Conservation (phyloP, 768 basidiomycete species). For the Cyathus striatus region DNA sequence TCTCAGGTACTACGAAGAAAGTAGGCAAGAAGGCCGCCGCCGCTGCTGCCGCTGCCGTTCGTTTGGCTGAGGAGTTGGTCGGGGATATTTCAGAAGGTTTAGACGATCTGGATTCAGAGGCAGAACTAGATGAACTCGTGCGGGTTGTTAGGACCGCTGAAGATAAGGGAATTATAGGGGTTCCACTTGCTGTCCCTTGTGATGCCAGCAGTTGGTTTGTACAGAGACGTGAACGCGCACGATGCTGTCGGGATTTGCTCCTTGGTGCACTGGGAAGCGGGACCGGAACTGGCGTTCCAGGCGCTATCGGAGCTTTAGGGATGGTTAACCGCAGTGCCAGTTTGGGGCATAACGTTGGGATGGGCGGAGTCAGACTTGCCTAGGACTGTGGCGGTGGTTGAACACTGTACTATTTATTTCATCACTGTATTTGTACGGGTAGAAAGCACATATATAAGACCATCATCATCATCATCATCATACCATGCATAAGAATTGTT, state of each 20-base stretch:
- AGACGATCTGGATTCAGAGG: conserved; percentile 80
- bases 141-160: conserved; percentile 53
- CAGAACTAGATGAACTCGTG: conserved; percentile 73
- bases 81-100: conserved; percentile 67
- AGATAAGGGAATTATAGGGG: conserved; percentile 52
- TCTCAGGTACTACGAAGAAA: conserved; percentile 45
- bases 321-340: conserved; percentile 26
- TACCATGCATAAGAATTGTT: no score
- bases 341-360: conserved; percentile 7
- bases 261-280: conserved; percentile 45
- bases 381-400: neutral
- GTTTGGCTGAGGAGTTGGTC: conserved; percentile 42
- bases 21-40: conserved; percentile 57
- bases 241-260: conserved; percentile 55
- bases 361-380: conserved; percentile 1
- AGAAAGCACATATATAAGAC: no score
- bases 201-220: conserved; percentile 83
- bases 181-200: conserved; percentile 67
- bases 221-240: conserved; percentile 61
- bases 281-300: conserved; percentile 24
- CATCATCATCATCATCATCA: no score
- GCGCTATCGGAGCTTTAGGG: conserved; percentile 23
- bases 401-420: neutral
- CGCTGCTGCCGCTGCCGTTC: conserved; percentile 42
- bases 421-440: no score